Conservation (phyloP, 257 asterid species). For the Solanum bulbocastanum region DNA sequence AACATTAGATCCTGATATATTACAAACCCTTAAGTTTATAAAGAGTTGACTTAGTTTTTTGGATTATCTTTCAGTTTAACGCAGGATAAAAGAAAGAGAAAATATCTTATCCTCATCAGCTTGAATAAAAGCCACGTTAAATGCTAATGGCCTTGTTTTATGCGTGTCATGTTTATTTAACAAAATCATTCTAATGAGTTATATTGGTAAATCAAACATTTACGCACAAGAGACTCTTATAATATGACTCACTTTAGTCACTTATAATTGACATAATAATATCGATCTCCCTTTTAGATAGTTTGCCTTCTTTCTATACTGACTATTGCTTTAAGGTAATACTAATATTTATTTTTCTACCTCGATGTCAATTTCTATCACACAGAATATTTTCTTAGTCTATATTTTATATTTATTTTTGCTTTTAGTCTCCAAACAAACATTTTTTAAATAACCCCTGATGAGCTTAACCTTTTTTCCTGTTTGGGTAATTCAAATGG, state of each 20-base stretch:
- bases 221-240: not conserved
- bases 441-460: not conserved
- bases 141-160: not conserved
- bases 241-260: not conserved
- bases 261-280: not conserved
- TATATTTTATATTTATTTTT: not conserved
- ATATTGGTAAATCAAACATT: not conserved
- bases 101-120: no score
- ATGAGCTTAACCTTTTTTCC: not conserved
- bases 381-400: not conserved
- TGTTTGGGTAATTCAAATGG: no score
- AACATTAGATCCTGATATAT: no score
- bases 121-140: not conserved
- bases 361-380: not conserved
- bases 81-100: no score
- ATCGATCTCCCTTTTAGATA: not conserved
- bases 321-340: not conserved
- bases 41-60: no score
- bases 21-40: no score
- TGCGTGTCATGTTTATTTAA: not conserved
- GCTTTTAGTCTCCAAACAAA: no score
- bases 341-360: no score
- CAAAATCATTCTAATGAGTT: not conserved
- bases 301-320: no score
- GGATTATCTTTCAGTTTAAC: no score